Conservation (phyloP, 1,284 basidiomycete genomes). For the Trametes hirsuta region DNA sequence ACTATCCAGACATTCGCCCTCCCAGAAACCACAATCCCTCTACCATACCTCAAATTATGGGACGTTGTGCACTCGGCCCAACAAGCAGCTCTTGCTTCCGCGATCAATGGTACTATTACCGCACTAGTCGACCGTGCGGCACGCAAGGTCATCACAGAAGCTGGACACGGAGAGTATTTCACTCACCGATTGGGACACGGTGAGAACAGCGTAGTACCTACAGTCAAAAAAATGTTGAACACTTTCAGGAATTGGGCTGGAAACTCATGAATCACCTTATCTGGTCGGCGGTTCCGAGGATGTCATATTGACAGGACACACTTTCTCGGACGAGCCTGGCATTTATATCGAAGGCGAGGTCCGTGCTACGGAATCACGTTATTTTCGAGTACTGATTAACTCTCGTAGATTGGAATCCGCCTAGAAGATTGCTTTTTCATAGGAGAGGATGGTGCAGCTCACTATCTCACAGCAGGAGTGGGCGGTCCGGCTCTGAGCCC, state of each 20-base stretch:
- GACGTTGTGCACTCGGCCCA: slow-evolving; percentile 70
- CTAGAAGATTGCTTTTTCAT: slow-evolving; percentile 86
- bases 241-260: slow-evolving; percentile 73
- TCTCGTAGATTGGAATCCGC: slow-evolving; percentile 66
- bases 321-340: slow-evolving; percentile 85
- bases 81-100: slow-evolving; percentile 51
- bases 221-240: not conserved
- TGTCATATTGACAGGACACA: slow-evolving; percentile 64
- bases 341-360: slow-evolving; percentile 80
- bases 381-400: not conserved
- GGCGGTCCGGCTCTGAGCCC: slow-evolving; percentile 61
- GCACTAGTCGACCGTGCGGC: slow-evolving; percentile 68
- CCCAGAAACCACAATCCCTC: slow-evolving; percentile 55
- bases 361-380: slow-evolving; percentile 13
- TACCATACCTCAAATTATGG: slow-evolving; percentile 67
- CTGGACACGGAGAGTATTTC: slow-evolving; percentile 65
- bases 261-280: slow-evolving; percentile 84
- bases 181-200: slow-evolving; percentile 84
- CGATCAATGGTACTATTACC: slow-evolving; percentile 54
- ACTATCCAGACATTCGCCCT: slow-evolving; percentile 69
- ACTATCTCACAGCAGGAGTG: slow-evolving; percentile 62
- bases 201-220: slow-evolving; percentile 33
- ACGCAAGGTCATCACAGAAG: slow-evolving; percentile 51
- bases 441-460: slow-evolving; percentile 51
- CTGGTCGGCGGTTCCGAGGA: slow-evolving; percentile 68